Conservation (phyloP, 148 eudicot genomes). For the Amaranthus cruentus region DNA sequence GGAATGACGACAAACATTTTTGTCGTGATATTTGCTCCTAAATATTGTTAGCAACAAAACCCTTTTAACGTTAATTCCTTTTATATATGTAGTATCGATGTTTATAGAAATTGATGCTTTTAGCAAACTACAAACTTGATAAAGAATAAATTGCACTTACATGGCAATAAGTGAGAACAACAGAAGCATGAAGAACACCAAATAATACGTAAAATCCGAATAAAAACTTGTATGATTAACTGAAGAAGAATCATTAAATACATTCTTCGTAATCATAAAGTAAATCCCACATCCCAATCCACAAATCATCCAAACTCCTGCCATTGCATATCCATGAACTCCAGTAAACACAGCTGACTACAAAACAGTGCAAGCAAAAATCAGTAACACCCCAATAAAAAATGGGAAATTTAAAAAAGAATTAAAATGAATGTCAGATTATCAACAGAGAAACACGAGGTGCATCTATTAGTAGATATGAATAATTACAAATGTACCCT, state of each 20-base stretch:
- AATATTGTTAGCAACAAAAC: too few relatives aligned
- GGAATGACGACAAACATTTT: too few relatives aligned
- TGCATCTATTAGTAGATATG: too few relatives aligned
- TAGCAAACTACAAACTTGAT: neutral
- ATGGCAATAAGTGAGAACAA: slow-evolving; percentile 46
- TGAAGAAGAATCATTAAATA: slow-evolving; percentile 14
- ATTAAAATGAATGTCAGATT: too few relatives aligned
- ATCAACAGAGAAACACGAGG: too few relatives aligned
- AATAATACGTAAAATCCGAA: slow-evolving; percentile 34
- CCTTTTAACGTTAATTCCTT: too few relatives aligned
- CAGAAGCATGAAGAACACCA: slow-evolving; percentile 36
- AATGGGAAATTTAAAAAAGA: too few relatives aligned
- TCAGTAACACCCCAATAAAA: too few relatives aligned
- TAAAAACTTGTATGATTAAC: slow-evolving; percentile 6
- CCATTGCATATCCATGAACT: slow-evolving; percentile 58
- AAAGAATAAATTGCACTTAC: slow-evolving; percentile 31
- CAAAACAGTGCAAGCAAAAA: neutral
- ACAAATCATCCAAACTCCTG: slow-evolving; percentile 47
- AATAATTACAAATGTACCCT: too few relatives aligned
- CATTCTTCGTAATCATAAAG: slow-evolving; percentile 28
- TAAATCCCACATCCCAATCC: slow-evolving; percentile 50
- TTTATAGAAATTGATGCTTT: too few relatives aligned
- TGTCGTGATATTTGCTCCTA: too few relatives aligned
- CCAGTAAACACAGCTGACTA: slow-evolving; percentile 77
- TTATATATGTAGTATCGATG: too few relatives aligned